Evolutionary conservation across 192 early-diverging fungal genomes (phyloP).

Genomic region (Funneliformis mosseae): DNA sequence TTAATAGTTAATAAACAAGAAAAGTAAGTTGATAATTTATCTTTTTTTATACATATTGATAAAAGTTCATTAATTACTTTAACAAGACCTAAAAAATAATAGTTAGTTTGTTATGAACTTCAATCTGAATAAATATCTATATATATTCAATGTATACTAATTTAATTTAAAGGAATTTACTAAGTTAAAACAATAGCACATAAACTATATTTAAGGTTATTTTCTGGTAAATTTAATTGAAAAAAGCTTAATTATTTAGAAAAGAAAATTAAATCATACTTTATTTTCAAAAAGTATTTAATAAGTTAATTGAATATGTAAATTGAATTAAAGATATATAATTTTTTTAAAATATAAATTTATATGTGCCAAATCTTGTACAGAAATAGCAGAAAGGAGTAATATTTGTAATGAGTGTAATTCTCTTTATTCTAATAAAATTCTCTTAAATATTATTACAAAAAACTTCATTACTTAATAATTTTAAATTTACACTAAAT

Average conservation of each 20-base stretch:
- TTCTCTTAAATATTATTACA: too few species aligned
- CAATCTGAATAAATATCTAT: neutral
- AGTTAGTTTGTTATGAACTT: neutral
- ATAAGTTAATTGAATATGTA: neutral
- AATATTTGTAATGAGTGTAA: too few species aligned
- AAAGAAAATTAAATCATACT: neutral
- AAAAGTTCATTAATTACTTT: neutral
- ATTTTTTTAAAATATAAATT: too few species aligned
- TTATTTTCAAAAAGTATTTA: neutral
- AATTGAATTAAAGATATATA: too few species aligned
- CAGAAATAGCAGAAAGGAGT: too few species aligned
- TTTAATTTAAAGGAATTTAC: neutral
- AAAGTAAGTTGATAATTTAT: neutral
- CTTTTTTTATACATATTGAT: too few species aligned
- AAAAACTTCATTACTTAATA: neutral
- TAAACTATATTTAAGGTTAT: neutral
- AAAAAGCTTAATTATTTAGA: neutral
- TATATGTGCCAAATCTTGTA: too few species aligned
- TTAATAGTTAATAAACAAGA: neutral
- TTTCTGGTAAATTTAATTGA: neutral
- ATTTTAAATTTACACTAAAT: neutral
- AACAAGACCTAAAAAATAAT: neutral
- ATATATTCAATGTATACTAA: neutral
- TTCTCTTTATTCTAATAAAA: too few species aligned
- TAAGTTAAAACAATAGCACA: neutral